These are phyloP conservation scores for Aspergillus aculeatus DNA, from an alignment of 2,329 filamentous ascomycete species.

Conservation along the genomic window DNA sequence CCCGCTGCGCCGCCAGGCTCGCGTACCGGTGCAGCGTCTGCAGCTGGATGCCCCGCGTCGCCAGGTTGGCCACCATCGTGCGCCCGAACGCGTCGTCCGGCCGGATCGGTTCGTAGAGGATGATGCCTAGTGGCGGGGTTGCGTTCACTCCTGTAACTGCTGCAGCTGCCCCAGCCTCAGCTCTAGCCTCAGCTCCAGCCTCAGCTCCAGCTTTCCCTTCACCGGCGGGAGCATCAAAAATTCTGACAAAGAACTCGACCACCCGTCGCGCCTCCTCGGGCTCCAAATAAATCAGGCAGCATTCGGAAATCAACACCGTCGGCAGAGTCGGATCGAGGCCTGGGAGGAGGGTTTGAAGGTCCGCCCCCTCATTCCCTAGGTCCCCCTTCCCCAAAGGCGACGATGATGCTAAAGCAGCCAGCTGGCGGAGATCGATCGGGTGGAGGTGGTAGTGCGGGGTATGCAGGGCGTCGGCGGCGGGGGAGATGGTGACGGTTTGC, in stretches of 20 bases:
- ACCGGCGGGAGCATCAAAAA: conserved; percentile 40
- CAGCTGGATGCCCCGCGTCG: conserved; percentile 75
- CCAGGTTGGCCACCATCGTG: conserved; percentile 90
- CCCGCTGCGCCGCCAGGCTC: conserved; percentile 65
- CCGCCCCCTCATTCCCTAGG: too few species aligned
- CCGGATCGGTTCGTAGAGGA: conserved; percentile 87
- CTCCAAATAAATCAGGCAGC: conserved; percentile 87
- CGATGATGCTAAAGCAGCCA: conserved; percentile 45
- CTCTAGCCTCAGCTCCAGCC: too few species aligned
- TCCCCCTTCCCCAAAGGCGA: too few species aligned
- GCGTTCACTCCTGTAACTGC: too few species aligned
- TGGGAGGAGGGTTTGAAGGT: conserved; percentile 22
- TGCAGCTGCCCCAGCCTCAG: too few species aligned
- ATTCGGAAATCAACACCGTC: conserved; percentile 88
- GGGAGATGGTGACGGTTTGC: conserved; percentile 37
- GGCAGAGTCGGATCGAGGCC: conserved; percentile 56
- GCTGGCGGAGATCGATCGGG: conserved; percentile 67
- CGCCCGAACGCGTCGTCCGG: conserved; percentile 83
- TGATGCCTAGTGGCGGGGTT: conserved; percentile 50
- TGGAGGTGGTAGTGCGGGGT: conserved; percentile 56
- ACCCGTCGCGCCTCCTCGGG: conserved; percentile 63
- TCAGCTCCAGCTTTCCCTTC: too few species aligned
- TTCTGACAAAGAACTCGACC: conserved; percentile 62
- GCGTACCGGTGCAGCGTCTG: conserved; percentile 76
- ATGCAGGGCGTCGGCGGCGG: conserved; percentile 44